Conservation (phyloP, 2,329 filamentous ascomycete genomes). For the Hymenoscyphus salicellus region DNA sequence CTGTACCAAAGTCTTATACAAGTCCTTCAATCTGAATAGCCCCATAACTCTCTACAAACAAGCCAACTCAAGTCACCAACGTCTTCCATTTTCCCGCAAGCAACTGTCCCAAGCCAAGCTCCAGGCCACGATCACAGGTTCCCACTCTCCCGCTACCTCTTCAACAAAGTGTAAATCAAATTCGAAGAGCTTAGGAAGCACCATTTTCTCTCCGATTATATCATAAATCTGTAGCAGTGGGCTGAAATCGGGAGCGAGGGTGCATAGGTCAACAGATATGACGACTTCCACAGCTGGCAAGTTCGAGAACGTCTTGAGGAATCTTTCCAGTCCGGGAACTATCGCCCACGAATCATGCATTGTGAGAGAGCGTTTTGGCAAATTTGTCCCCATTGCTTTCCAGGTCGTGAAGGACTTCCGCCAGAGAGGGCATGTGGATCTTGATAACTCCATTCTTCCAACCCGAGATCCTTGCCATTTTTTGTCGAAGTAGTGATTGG, state of each 20-base stretch:
- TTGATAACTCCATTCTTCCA: constrained; percentile 7
- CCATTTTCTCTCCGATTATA: background rate
- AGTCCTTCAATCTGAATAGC: too few species aligned
- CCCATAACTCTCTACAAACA: too few species aligned
- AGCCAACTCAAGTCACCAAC: too few species aligned
- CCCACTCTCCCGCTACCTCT: background rate
- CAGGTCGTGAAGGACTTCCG: constrained; percentile 4
- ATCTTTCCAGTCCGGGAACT: constrained; percentile 15
- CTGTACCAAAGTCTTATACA: too few species aligned
- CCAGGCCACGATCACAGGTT: too few species aligned
- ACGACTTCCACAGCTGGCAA: constrained; percentile 12
- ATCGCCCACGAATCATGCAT: constrained; percentile 13
- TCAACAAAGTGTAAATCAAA: background rate
- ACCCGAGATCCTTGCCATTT: background rate
- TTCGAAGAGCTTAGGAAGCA: background rate
- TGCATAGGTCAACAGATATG: constrained; percentile 9
- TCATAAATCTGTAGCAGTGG: constrained; percentile 15
- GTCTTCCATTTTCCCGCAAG: background rate
- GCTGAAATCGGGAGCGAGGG: constrained; percentile 17
- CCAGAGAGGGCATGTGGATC: constrained; percentile 14
- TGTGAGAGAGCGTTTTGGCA: background rate
- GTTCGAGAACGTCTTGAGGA: constrained; percentile 13
- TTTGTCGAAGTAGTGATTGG: constrained; percentile 8
- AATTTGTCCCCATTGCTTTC: background rate
- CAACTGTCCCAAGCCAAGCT: background rate